phyloP scores from a whole-genome alignment of 768 basidiomycete species.

The Dentipellis sp. region DNA sequence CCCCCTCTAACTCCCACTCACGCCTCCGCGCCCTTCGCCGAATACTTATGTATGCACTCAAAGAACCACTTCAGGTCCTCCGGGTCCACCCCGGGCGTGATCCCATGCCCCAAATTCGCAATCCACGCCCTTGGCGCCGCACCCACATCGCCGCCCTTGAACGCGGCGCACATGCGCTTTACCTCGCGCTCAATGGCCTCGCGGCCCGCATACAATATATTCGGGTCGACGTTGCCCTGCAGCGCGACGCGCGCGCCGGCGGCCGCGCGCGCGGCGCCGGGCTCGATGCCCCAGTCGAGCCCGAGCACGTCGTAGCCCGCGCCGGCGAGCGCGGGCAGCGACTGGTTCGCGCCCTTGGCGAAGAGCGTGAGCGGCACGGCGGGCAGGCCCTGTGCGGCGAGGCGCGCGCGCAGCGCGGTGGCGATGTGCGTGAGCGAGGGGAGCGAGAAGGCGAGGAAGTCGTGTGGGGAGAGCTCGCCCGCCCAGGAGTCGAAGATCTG shows the following conservation, averaged over 20 bases:
- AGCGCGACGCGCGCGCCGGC: slow-evolving; percentile 58
- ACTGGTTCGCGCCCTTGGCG: slow-evolving; percentile 84
- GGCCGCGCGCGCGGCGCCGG: slow-evolving; percentile 53
- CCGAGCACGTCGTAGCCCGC: slow-evolving; percentile 84
- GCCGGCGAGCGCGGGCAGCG: slow-evolving; percentile 39
- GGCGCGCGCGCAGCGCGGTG: slow-evolving; percentile 48
- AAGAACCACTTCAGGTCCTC: slow-evolving; percentile 90
- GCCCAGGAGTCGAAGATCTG: slow-evolving; percentile 99
- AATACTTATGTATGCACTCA: slow-evolving; percentile 82
- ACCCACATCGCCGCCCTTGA: slow-evolving; percentile 40
- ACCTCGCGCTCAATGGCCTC: slow-evolving; percentile 84
- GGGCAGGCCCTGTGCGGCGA: slow-evolving; percentile 44
- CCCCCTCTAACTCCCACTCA: not conserved
- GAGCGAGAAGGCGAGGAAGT: slow-evolving; percentile 78
- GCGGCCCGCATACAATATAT: slow-evolving; percentile 73
- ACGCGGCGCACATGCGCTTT: slow-evolving; percentile 73
- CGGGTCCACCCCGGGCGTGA: slow-evolving; percentile 91
- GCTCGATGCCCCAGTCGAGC: slow-evolving; percentile 86
- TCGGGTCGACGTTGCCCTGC: slow-evolving; percentile 94
- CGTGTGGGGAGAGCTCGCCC: slow-evolving; percentile 81
- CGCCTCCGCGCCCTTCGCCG: slow-evolving; percentile 21
- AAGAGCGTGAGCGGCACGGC: slow-evolving; percentile 82
- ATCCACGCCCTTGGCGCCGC: slow-evolving; percentile 73
- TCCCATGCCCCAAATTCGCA: slow-evolving; percentile 93
- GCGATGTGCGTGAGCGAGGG: slow-evolving; percentile 73